Evolutionary conservation across 345 rosid species (phyloP).

Genomic region (Mallotus nudiflorus): DNA sequence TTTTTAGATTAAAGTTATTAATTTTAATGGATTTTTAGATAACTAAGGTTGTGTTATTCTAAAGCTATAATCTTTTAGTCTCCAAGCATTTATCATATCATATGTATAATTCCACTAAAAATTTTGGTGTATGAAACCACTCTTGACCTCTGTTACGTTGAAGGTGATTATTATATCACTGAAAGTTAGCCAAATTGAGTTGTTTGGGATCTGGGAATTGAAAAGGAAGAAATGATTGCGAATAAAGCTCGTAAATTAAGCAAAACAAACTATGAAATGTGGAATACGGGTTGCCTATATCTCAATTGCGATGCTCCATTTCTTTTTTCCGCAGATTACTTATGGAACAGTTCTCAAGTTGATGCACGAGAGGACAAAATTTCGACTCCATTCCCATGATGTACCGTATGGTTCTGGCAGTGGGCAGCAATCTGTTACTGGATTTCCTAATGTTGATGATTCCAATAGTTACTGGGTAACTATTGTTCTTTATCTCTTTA

Average conservation of each 20-base stretch:
- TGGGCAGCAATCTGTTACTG: constrained; percentile 98
- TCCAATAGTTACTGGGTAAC: constrained; percentile 97
- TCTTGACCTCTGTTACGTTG: no score
- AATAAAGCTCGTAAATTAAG: no score
- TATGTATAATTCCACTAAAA: background rate
- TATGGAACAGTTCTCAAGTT: constrained; percentile 85
- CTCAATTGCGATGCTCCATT: background rate
- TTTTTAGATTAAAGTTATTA: background rate
- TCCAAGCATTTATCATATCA: background rate
- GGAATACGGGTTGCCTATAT: background rate
- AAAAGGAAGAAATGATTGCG: no score
- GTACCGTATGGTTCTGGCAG: constrained; percentile 99
- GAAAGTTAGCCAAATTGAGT: no score
- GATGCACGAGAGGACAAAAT: constrained; percentile 90
- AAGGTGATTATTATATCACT: no score
- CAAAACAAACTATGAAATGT: no score
- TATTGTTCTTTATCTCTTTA: background rate
- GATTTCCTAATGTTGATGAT: constrained; percentile 81
- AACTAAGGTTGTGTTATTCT: no score
- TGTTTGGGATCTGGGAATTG: no score
- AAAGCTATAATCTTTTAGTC: background rate
- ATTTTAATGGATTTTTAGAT: no score
- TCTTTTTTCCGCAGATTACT: constrained; percentile 54
- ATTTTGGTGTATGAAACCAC: background rate
- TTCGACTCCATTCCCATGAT: constrained; percentile 89